These are phyloP conservation scores for Melaleuca quinquenervia DNA, from an alignment of 345 rosid species.

Conservation along the genomic window DNA sequence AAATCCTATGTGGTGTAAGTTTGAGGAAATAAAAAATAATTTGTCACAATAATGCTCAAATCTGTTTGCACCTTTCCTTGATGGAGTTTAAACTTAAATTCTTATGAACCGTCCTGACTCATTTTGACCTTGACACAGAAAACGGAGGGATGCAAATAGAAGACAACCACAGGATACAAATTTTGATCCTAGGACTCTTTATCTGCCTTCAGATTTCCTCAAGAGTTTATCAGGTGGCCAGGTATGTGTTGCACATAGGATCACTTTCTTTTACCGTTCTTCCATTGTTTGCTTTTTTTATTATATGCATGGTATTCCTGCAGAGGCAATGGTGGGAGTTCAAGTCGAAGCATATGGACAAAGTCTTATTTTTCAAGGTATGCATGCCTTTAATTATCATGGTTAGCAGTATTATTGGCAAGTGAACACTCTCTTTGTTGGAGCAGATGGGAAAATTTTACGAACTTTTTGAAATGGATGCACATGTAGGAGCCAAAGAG, in stretches of 20 bases:
- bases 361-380: constrained; percentile 96
- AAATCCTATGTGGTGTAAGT: background rate
- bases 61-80: background rate
- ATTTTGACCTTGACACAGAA: constrained; percentile 28
- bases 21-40: background rate
- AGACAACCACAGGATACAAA: constrained; percentile 61
- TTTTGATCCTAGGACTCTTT: constrained; percentile 80
- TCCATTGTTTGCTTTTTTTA: background rate
- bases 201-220: constrained; percentile 78
- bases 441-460: constrained; percentile 96
- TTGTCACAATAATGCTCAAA: background rate
- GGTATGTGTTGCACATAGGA: constrained; percentile 22
- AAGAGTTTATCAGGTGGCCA: constrained; percentile 78
- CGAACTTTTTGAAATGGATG: constrained; percentile 99
- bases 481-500: constrained; percentile 89
- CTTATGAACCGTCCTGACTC: background rate
- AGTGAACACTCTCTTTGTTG: background rate
- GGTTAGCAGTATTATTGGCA: background rate
- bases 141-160: constrained; percentile 53
- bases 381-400: background rate
- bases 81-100: background rate
- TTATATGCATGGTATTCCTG: background rate
- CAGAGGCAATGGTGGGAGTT: constrained; percentile 99
- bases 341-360: constrained; percentile 97
- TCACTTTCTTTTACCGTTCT: constrained; percentile 2